Conservation (phyloP, 495 filamentous ascomycete species). For the Hypoxylon fragiforme region DNA sequence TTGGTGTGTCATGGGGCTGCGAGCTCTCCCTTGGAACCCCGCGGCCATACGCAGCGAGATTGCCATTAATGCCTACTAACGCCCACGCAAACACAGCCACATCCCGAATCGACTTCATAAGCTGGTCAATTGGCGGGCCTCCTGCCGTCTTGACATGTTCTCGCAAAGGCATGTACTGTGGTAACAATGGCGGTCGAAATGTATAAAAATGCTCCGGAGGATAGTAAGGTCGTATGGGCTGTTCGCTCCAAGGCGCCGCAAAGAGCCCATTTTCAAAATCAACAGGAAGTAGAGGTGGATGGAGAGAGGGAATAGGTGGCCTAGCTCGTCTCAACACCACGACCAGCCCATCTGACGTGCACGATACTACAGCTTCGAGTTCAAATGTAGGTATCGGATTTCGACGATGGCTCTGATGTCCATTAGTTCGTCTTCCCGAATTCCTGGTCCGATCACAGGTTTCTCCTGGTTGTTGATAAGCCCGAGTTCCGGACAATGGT, state of each 20-base stretch:
- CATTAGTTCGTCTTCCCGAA: conserved; percentile 8
- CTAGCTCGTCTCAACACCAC: conserved; percentile 79
- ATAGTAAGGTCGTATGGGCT: conserved; percentile 55
- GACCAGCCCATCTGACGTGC: conserved; percentile 85
- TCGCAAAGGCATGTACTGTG: conserved; percentile 49
- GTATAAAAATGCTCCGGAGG: conserved; percentile 47
- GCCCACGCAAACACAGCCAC: conserved; percentile 85
- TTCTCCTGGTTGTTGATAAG: conserved; percentile 6
- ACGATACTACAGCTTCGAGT: conserved; percentile 86
- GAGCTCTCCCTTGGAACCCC: conserved; percentile 65
- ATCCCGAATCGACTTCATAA: conserved; percentile 82
- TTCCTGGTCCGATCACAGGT: conserved; percentile 14
- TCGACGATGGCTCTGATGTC: conserved; percentile 14
- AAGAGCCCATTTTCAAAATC: conserved; percentile 70
- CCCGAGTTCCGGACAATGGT: background rate
- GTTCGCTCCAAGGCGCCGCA: conserved; percentile 73
- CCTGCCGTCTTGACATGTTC: conserved; percentile 49
- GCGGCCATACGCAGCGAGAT: conserved; percentile 63
- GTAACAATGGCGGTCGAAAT: conserved; percentile 47
- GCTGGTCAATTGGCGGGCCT: conserved; percentile 59
- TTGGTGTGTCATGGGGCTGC: conserved; percentile 59
- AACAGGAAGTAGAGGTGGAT: conserved; percentile 49
- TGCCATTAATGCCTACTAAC: conserved; percentile 79
- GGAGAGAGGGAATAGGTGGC: conserved; percentile 64
- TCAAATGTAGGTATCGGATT: conserved; percentile 55